Base-by-base conservation (phyloP, 2,329 filamentous ascomycete species). In the Aspergillus arachidicola region DNA sequence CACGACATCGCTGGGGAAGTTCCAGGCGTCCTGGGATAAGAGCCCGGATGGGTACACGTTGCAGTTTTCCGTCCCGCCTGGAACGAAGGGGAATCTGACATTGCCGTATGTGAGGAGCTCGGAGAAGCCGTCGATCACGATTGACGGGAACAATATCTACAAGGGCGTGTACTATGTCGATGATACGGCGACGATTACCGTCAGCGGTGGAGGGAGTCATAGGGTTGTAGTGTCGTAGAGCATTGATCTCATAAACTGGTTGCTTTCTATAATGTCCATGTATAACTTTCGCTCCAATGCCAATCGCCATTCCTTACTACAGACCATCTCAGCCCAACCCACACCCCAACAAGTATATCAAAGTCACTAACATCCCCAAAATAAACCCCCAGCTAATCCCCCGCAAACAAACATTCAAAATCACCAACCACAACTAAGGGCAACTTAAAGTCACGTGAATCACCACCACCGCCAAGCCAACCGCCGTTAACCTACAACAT, bases 1-100 rank as follows among this genome's bases (percentile, higher is more conserved):
- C 59, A 75, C 71, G 36, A 84, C 83, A 1, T 64, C 64, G n/a
- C 64, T 83, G 36, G 83, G 83, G 0, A 76, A 72, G 60, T 84
- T 66, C 54, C 43, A 58, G 45, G 69, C 67, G 7, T 59, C 63
- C 21, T 74, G 72, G 72, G 66, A 53, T 6, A 68, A 58, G 46
- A 38, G 38, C 3, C 26, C 50, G 1, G 28, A 59, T 38, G 63
- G 61, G n/a, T 74, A 74, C 61, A 61, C 56, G 1, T 34, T 74
- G 34, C 50, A 58, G 4, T 72, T 74, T 28, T 66, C 67, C 0
- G 70, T 71, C 2, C 70, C 71, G 0, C 36, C 65, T 23, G 67
- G 68, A 1, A 73, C 72, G 3, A 58, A 32, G 6, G 72, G 72
- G 6, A 67, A 57, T 38, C 50, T 74, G 19, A 68, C 65, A 11